phyloP scores from a whole-genome alignment of 139 green algal genomes.

The Chlorella sp. region DNA sequence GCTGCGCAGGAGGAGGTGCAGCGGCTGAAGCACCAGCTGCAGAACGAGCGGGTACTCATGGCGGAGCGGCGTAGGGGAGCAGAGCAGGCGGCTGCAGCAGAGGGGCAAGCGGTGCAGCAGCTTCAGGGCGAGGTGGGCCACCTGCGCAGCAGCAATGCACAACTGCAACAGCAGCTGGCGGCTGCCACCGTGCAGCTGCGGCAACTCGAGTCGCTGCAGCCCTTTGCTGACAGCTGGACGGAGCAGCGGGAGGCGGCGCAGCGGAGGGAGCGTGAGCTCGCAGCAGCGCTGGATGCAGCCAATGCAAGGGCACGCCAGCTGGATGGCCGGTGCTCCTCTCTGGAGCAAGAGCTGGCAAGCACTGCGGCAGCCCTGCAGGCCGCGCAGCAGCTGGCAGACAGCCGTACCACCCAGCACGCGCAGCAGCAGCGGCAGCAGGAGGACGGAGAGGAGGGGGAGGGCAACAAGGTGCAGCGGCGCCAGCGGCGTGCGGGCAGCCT shows the following conservation, averaged over 20 bases:
- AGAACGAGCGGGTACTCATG: neutral
- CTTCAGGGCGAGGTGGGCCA: neutral
- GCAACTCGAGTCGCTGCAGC: neutral
- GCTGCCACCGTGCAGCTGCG: neutral
- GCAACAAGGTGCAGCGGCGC: neutral
- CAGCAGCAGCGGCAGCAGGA: too few relatives aligned
- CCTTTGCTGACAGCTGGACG: neutral
- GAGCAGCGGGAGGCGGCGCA: neutral
- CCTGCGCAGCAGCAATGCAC: conserved; percentile 2
- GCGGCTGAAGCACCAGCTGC: neutral
- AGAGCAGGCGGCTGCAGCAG: neutral
- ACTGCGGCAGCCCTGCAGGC: neutral
- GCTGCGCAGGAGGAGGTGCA: neutral
- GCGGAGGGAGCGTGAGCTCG: neutral
- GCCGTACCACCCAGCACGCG: too few relatives aligned
- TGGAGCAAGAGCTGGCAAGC: neutral
- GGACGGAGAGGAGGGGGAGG: too few relatives aligned
- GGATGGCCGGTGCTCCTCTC: neutral
- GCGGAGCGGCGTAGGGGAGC: too few relatives aligned
- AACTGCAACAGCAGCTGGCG: neutral
- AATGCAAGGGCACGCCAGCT: neutral
- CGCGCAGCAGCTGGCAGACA: neutral
- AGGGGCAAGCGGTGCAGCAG: neutral
- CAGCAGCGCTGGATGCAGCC: neutral
- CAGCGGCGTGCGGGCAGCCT: conserved; percentile 1